Evolutionary conservation across 257 asterid species (phyloP).

Genomic region (Solanum paucissectum): DNA sequence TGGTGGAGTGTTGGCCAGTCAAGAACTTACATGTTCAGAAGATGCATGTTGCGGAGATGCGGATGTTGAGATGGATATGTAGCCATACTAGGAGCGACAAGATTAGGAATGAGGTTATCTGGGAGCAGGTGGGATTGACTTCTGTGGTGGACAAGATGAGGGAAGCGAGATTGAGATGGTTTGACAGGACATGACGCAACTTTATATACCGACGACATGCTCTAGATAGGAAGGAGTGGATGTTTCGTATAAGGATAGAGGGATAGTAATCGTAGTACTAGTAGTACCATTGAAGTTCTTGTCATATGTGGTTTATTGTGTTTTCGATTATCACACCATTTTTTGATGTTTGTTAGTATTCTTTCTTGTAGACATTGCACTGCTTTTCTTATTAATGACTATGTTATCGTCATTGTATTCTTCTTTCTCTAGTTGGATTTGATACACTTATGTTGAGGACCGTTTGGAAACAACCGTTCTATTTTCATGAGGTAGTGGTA

Average conservation of each 20-base stretch:
- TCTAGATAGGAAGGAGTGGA: background rate
- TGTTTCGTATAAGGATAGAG: background rate
- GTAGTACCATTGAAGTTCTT: background rate
- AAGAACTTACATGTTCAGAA: background rate
- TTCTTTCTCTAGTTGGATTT: background rate
- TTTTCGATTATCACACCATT: too few species aligned
- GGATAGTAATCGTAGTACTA: background rate
- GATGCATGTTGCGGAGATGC: background rate
- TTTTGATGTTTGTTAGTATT: too few species aligned
- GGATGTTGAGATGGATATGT: background rate
- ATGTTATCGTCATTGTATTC: background rate
- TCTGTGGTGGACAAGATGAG: background rate
- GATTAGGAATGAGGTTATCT: background rate
- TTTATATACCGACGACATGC: background rate
- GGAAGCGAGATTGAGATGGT: background rate
- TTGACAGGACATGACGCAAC: background rate
- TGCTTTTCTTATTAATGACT: background rate
- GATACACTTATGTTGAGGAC: background rate
- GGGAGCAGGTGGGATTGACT: background rate
- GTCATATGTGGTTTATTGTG: background rate
- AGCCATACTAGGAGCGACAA: background rate
- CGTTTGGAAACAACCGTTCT: background rate
- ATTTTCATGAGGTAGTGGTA: background rate
- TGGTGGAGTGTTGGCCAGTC: background rate
- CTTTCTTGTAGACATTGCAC: background rate